phyloP scores from a whole-genome alignment of 75 land plant species.

The Selaginella tamariscina region DNA sequence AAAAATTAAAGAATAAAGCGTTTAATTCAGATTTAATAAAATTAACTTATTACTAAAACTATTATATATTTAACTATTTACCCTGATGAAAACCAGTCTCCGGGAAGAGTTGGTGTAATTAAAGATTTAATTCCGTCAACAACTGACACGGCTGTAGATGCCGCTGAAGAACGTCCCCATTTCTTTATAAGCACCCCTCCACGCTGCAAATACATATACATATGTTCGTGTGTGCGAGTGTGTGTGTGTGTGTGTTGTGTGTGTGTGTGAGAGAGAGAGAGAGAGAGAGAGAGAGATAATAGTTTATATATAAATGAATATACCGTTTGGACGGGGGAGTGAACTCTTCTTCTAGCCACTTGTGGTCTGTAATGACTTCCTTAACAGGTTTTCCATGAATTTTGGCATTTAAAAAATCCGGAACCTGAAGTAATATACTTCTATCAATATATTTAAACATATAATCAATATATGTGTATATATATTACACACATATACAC shows the following conservation, averaged over 20 bases:
- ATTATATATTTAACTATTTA: constrained; percentile 28
- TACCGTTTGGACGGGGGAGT: constrained; percentile 82
- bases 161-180: constrained; percentile 99
- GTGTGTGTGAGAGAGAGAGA: too few relatives aligned
- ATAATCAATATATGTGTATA: background rate
- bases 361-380: constrained; percentile 75
- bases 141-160: constrained; percentile 92
- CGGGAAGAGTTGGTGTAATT: constrained; percentile 72
- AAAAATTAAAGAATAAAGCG: background rate
- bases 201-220: constrained; percentile 32
- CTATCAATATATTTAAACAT: background rate
- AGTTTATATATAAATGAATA: too few relatives aligned
- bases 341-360: constrained; percentile 87
- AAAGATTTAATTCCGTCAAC: constrained; percentile 88
- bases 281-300: too few relatives aligned
- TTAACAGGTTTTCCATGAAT: constrained; percentile 62
- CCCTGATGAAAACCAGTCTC: constrained; percentile 96
- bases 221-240: too few relatives aligned
- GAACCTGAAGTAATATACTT: constrained; percentile 43
- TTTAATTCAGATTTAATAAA: too few relatives aligned
- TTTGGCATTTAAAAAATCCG: constrained; percentile 91
- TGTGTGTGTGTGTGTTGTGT: too few relatives aligned
- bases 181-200: constrained; percentile 88
- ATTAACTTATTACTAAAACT: background rate
- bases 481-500: too few relatives aligned